Evolutionary conservation across 768 basidiomycete species (phyloP), one percentile per base, ranked within the genome.

Genomic region (Pisolithus tinctorius): DNA sequence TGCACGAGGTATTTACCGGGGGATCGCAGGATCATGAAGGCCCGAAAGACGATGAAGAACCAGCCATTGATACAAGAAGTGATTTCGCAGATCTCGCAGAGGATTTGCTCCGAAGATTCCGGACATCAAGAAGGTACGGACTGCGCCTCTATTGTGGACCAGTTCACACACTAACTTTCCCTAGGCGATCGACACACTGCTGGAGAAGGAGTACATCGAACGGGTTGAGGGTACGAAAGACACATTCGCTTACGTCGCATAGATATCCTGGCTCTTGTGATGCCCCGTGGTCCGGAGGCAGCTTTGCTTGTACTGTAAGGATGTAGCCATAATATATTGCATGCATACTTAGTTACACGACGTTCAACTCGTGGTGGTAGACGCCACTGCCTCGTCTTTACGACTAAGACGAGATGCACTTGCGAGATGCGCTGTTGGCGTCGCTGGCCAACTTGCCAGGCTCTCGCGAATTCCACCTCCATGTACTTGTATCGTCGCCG

Each of bases 161-260:
- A 0, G 34, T 56, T 65, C 30, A 55, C 41, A 25, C 23, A 25
- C 16, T 13, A n/a, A 30, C 45, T 8, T 61, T 55, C 45, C 36
- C 11, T 53, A 89, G 87, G 89, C 91, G 3, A 95, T 97, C 53
- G 93, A 95, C 63, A 83, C 83, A 13, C 73, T 98, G 17, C 74
- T 97, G 45, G 95, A 97, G 73, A 95, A 95, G 72, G 95, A 99
- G 67, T 99, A 97, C 67, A 88, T 99, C 59, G 94, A 98, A 64
- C 85, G 95, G 29, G 86, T 92, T 13, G 91, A 93, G 20, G 89
- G 86, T 10, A 83, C 86, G n/a, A 85, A 87, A 63, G 93, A 95
- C 69, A 88, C 88, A 34, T 71, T 69, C 49, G 63, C 67, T 11
- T 71, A 70, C 39, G 68, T 71, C 14, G 69, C 70, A 58, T 72